Percentiles rank a stretch among this genome's conserved stretches.
Evolutionary conservation across 495 filamentous ascomycete genomes (phyloP).

Genomic region (Ramalina peruviana): DNA sequence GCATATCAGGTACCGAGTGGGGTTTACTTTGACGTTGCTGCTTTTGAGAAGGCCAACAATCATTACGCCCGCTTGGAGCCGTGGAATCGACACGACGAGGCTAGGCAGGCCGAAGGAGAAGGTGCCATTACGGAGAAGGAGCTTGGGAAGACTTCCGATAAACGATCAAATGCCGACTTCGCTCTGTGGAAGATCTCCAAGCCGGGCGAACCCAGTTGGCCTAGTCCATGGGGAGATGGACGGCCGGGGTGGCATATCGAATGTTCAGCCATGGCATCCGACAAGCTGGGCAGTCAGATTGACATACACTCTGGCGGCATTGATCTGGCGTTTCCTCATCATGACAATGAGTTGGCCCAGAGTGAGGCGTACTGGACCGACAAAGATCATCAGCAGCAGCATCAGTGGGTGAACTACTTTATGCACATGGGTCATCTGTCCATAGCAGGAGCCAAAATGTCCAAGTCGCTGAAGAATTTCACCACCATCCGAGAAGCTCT

Average conservation of each 20-base stretch:
- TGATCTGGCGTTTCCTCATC: slow-evolving; percentile 88
- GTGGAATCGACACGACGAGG: slow-evolving; percentile 71
- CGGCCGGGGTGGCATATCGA: slow-evolving; percentile 97
- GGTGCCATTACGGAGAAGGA: slow-evolving; percentile 48
- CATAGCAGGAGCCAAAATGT: slow-evolving; percentile 89
- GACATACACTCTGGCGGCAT: slow-evolving; percentile 93
- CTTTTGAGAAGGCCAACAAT: slow-evolving; percentile 75
- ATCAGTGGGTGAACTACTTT: slow-evolving; percentile 93
- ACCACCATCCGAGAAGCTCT: slow-evolving; percentile 85
- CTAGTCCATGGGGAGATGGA: slow-evolving; percentile 72
- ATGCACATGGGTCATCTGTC: slow-evolving; percentile 90
- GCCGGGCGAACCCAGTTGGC: slow-evolving; percentile 83
- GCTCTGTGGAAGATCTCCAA: slow-evolving; percentile 92
- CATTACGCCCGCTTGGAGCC: slow-evolving; percentile 77
- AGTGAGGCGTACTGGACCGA: slow-evolving; percentile 69
- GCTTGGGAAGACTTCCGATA: slow-evolving; percentile 41
- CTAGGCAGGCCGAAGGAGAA: slow-evolving; percentile 77
- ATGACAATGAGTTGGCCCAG: slow-evolving; percentile 93
- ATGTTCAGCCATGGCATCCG: slow-evolving; percentile 92
- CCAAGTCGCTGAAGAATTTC: slow-evolving; percentile 91
- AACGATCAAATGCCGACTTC: slow-evolving; percentile 68
- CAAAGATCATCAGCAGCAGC: slow-evolving; percentile 21
- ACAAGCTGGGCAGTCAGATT: slow-evolving; percentile 64
- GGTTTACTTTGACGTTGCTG: slow-evolving; percentile 85
- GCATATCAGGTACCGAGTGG: slow-evolving; percentile 76